Conservation (phyloP, 2,329 filamentous ascomycete species). For the Colletotrichum karsti region DNA sequence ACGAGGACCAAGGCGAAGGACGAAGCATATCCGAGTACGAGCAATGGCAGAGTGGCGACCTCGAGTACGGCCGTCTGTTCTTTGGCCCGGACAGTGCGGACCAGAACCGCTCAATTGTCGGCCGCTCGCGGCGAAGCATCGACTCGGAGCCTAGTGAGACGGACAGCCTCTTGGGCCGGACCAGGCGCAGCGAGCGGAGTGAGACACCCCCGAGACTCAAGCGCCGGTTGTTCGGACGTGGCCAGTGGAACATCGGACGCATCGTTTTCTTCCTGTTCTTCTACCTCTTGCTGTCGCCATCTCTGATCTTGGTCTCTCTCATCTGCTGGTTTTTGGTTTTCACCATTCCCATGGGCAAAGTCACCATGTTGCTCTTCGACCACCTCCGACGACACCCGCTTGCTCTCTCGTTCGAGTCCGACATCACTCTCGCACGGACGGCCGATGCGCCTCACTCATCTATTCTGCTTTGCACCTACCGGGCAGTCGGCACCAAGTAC, state of each 20-base stretch:
- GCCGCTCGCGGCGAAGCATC: constrained; percentile 85
- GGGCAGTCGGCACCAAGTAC: constrained; percentile 92
- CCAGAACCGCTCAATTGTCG: constrained; percentile 80
- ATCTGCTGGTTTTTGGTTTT: constrained; percentile 98
- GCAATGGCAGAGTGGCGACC: constrained; percentile 97
- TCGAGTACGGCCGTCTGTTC: constrained; percentile 94
- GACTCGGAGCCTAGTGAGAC: constrained; percentile 87
- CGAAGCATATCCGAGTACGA: constrained; percentile 98
- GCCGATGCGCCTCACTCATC: constrained; percentile 80
- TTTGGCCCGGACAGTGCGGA: constrained; percentile 88
- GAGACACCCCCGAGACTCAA: constrained; percentile 63
- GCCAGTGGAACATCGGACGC: constrained; percentile 93
- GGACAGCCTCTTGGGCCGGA: constrained; percentile 82
- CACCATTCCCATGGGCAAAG: constrained; percentile 98
- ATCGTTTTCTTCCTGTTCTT: constrained; percentile 98
- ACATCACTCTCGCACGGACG: constrained; percentile 77
- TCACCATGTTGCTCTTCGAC: constrained; percentile 87
- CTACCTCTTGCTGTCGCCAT: constrained; percentile 89
- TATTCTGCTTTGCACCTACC: constrained; percentile 95
- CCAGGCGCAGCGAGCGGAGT: constrained; percentile 58
- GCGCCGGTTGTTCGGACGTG: constrained; percentile 90
- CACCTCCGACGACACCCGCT: constrained; percentile 93
- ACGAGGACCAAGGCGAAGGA: constrained; percentile 95
- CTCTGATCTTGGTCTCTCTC: constrained; percentile 83
- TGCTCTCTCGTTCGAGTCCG: constrained; percentile 91